These are phyloP conservation scores for Lodderomyces metapsilosis DNA, from an alignment of 1,139 yeast genomes.

Conservation along the genomic window DNA sequence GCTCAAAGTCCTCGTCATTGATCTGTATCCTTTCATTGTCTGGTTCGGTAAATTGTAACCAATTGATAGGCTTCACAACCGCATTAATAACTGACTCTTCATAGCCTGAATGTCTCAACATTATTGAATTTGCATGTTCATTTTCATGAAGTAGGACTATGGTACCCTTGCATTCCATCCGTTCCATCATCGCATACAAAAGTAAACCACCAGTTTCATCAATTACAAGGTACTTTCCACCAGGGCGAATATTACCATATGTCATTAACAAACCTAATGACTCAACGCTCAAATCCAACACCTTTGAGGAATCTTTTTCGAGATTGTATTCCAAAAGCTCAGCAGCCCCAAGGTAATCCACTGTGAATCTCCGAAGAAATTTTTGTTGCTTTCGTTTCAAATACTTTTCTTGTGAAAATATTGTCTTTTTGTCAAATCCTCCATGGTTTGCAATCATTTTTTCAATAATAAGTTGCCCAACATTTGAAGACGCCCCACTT, in stretches of 20 bases:
- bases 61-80: conserved; percentile 68
- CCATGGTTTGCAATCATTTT: conserved; percentile 80
- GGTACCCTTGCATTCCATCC: conserved; percentile 83
- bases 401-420: conserved; percentile 88
- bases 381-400: conserved; percentile 88
- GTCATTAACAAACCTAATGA: conserved; percentile 73
- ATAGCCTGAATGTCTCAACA: conserved; percentile 66
- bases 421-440: conserved; percentile 85
- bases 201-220: conserved; percentile 92
- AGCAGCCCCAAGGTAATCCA: conserved; percentile 76
- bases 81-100: conserved; percentile 38
- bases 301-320: conserved; percentile 69
- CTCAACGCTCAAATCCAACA: conserved; percentile 84
- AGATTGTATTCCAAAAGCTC: conserved; percentile 70
- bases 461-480: conserved; percentile 81
- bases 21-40: conserved; percentile 56
- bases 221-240: conserved; percentile 81
- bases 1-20: conserved; percentile 50
- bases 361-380: conserved; percentile 79
- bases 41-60: conserved; percentile 83
- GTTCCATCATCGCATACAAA: conserved; percentile 79
- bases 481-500: conserved; percentile 57
- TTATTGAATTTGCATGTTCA: conserved; percentile 83
- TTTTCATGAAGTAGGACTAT: conserved; percentile 83
- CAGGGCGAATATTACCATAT: conserved; percentile 80